Evolutionary conservation across 163 green algal species (phyloP), one percentile per base, ranked within the genome.

Genomic region (Coccomyxa subellipsoidea): DNA sequence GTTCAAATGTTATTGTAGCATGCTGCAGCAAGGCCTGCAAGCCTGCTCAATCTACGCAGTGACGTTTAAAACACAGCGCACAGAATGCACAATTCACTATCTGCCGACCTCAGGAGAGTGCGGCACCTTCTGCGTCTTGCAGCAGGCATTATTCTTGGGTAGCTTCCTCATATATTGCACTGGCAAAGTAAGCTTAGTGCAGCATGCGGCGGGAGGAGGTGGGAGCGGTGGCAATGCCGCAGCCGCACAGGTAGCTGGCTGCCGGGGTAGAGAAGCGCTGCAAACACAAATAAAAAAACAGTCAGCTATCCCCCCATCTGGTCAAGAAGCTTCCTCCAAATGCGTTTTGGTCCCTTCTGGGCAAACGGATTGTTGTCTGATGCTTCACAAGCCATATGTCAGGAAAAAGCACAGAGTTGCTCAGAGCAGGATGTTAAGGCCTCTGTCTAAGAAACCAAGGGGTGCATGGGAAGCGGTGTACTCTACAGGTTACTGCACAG

Each of bases 171-270:
- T n/a, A 8, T 59, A 1, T 23, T 59, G 4, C 21, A 35, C 7
- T 4, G 4, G 66, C 4, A 73, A 34, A 23, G 18, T 18, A 18
- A 34, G 66, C 70, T 77, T 18, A 77, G 0, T 3, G 32, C 32
- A 77, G 70, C 70, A 40, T 53, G 70, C 70, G 70, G 32, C 70
- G 31, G 4, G 70, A 6, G 5, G 70, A 38, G 31, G 7, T 7
- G 32, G 70, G 70, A 1, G 70, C 70, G 18, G 70, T 77, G 70
- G 70, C 70, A 18, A 77, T 77, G 31, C 70, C 70, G 70, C 70
- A 77, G 70, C 70, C 70, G 70, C 70, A 77, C 9, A 77, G 18
- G 32, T 77, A 77, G 32, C 18, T 77, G 70, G 31, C 70, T 2
- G 70, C 40, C 8, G n/a, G 10, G 7, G 31, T 47, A 7, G 25